Percentiles rank a stretch among this genome's conserved stretches.
Evolutionary conservation across 1,139 yeast species (phyloP).

Genomic region (Yamadazyma trypodendri): DNA sequence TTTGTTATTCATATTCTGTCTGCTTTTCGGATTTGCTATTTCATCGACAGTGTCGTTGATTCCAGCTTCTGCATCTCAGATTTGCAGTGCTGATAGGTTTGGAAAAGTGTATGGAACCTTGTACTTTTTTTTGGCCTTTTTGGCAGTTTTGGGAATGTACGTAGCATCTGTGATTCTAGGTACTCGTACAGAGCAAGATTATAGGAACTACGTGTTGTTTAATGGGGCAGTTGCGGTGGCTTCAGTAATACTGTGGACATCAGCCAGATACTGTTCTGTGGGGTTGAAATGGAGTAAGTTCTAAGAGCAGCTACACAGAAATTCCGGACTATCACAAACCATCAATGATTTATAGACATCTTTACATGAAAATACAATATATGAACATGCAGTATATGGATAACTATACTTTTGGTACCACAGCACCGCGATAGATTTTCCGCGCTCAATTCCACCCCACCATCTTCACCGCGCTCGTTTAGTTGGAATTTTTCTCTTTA

Average conservation of each 20-base stretch:
- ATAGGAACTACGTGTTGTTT: conserved; percentile 24
- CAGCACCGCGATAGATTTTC: too few relatives aligned
- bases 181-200: conserved; percentile 16
- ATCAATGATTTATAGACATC: too few relatives aligned
- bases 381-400: too few relatives aligned
- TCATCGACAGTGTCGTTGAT: conserved; percentile 32
- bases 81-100: conserved; percentile 61
- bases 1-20: conserved; percentile 24
- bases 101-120: conserved; percentile 72
- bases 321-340: too few relatives aligned
- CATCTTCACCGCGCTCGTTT: not conserved
- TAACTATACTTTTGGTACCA: too few relatives aligned
- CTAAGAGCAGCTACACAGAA: too few relatives aligned
- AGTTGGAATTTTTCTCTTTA: not conserved
- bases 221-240: conserved; percentile 27
- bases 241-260: conserved; percentile 21
- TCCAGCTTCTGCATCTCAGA: conserved; percentile 55
- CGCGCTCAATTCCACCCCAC: too few relatives aligned
- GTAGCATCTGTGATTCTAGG: conserved; percentile 28
- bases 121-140: conserved; percentile 62
- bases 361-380: not conserved
- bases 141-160: conserved; percentile 45
- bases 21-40: conserved; percentile 29
- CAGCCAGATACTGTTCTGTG: conserved; percentile 23
- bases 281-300: conserved; percentile 28